Base-by-base conservation (phyloP, 2,329 filamentous ascomycete species). In the Ceratocystis albifundus region DNA sequence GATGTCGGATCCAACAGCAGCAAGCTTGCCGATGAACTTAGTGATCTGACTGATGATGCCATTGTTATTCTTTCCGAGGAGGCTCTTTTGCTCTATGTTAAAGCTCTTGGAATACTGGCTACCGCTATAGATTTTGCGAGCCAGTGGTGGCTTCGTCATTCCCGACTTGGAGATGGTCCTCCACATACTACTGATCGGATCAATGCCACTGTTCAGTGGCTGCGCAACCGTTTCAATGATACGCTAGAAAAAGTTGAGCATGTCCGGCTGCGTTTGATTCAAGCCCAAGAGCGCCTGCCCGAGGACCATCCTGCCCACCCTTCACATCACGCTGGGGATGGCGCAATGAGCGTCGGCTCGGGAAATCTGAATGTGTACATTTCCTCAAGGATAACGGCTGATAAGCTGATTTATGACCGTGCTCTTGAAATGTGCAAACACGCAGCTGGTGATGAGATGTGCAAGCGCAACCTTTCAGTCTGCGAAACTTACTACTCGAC, bases 351-450 rank as follows among this genome's bases (percentile, higher is more conserved):
- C 2, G 81, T 80, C 1, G 80, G 81, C n/a, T 82, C 84, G 2
- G 86, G 87, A 17, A 82, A 84, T 1, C 90, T 94, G 68, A 88
- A 89, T 64, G 90, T 96, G 30, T 84, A 88, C 61, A 81, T 99
- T 30, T 96, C 89, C 15, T 85, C 89, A 1, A 94, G 93, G 0
- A 86, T 96, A 66, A 96, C 91, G 25, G 94, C 94, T 0, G 94
- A 97, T 77, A 96, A 92, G 76, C 80, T 99, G 59, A 96, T 99
- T 91, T 99, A 96, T 74, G 94, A 99, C 71, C 89, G 94, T 61
- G 94, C 94, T 0, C 79, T 97, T 25, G 94, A 99, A 74, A 97
- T 99, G 94, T 96, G 91, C 74, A 86, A 91, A 64, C 86, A 89
- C 3, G 93, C 94, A 6, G 94, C 94, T 6, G 94, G 97, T 73